Conservation (phyloP, 1,284 basidiomycete species). For the Pyrrhoderma lamaoense region DNA sequence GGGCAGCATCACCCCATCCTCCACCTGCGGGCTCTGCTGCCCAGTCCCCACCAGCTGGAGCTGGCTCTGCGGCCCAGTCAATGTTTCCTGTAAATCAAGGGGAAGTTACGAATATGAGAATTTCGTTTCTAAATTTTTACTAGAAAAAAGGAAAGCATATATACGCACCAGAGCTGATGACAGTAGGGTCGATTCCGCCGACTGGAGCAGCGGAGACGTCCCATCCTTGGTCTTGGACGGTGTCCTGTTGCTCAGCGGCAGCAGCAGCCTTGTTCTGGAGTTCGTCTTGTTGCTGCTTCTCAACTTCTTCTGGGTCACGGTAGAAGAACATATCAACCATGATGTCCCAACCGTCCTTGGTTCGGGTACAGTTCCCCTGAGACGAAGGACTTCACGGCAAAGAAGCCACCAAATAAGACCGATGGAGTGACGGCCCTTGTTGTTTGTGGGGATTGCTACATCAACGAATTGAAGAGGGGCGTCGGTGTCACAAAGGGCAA, state of each 20-base stretch:
- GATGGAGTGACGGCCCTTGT: conserved; percentile 96
- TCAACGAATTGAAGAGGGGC: conserved; percentile 96
- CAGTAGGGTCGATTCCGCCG: conserved; percentile 72
- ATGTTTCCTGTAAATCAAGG: conserved; percentile 47
- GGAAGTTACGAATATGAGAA: conserved; percentile 5
- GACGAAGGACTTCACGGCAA: conserved; percentile 93
- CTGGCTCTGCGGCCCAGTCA: conserved; percentile 77
- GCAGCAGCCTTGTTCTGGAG: conserved; percentile 73
- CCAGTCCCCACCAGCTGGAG: conserved; percentile 63
- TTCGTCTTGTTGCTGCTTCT: conserved; percentile 93
- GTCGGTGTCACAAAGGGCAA: conserved; percentile 98
- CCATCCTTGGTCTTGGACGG: conserved; percentile 62
- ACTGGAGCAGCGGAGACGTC: conserved; percentile 64
- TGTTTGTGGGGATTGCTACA: conserved; percentile 98
- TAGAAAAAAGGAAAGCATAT: not conserved
- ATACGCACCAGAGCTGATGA: conserved; percentile 58
- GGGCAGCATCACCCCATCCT: conserved; percentile 51
- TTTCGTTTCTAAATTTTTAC: no score
- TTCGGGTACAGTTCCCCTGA: conserved; percentile 91
- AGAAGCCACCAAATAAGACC: conserved; percentile 99
- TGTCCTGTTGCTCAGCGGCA: conserved; percentile 41
- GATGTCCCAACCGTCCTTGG: conserved; percentile 89
- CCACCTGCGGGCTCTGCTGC: conserved; percentile 65
- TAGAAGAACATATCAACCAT: conserved; percentile 99
- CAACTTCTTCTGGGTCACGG: conserved; percentile 98